Base-by-base conservation (phyloP, 179 eudicot genomes). In the Drosera spatulata region DNA sequence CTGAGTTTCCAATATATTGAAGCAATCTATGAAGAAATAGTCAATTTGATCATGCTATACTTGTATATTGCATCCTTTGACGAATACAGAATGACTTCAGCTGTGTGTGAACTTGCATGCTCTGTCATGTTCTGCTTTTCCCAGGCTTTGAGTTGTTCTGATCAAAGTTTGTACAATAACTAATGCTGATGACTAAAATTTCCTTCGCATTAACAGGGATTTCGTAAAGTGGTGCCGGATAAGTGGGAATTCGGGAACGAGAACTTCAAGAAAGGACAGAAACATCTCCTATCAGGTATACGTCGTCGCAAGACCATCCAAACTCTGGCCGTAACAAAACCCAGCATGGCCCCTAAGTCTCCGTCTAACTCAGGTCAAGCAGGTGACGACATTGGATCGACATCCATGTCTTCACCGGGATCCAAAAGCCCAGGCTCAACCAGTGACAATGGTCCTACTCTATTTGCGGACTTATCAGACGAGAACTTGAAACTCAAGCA, bases 211-310 rank as follows among this genome's bases (percentile, higher is more conserved):
- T 10, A 9, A 22, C 78, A 91, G 98, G 98, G 98, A 7, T 91
- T 91, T 41, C 86, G 89, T 10, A 91, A 91, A 64, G 82, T 71
- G 5, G 97, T 85, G 47, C 85, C 97, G 0, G 97, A 91, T 74
- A 91, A 79, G 58, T 85, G 93, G 93, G 98, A 91, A 64, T 91
- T 91, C 56, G 82, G 89, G 4, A 91, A 91, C 62, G 98, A 86
- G 46, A 83, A 80, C 68, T 91, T 91, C 75, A 80, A 75, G 72
- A 75, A 76, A 65, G 96, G 78, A 3, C 69, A 84, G n/a, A 77
- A 72, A 49, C 74, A 81, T n/a, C 96, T 86, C 63, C 86, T 91
- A 7, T 58, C 66, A 0, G 63, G 45, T 3, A 88, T 91, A 46
- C 86, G 95, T 9, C 93, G 98, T 6, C 80, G 98, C 33, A 88